A percentile compares a stretch with the other conserved stretches of the same genome.
Evolutionary conservation across 2,329 filamentous ascomycete genomes (phyloP).

Genomic region (Lecanicillium sp.): DNA sequence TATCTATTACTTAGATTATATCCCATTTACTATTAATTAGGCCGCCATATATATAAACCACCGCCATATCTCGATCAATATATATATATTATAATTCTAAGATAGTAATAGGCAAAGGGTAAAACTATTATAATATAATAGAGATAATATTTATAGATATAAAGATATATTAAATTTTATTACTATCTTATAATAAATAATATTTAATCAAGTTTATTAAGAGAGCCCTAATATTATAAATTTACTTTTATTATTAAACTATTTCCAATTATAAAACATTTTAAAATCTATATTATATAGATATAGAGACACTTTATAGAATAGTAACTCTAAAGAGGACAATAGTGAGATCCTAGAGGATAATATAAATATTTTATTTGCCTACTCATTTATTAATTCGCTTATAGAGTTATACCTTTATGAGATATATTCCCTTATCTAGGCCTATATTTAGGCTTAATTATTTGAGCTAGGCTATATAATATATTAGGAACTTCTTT

Average conservation of each 20-base stretch:
- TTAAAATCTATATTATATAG: constrained; percentile 19
- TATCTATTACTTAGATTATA: constrained; percentile 20
- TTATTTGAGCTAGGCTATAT: constrained; percentile 10
- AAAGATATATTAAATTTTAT: constrained; percentile 20
- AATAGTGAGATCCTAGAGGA: constrained; percentile 10
- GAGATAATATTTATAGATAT: constrained; percentile 11
- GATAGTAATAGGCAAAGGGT: constrained; percentile 22
- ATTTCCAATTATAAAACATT: constrained; percentile 38
- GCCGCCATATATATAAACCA: constrained; percentile 19
- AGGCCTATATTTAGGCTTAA: constrained; percentile 20
- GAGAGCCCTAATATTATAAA: constrained; percentile 30
- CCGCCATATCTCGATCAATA: constrained; percentile 19
- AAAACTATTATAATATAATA: constrained; percentile 17
- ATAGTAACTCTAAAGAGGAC: neutral
- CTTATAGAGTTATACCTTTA: constrained; percentile 8
- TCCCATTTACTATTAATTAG: constrained; percentile 27
- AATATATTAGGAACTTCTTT: constrained; percentile 12
- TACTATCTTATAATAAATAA: constrained; percentile 23
- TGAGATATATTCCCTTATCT: constrained; percentile 19
- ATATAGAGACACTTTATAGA: neutral
- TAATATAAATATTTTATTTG: constrained; percentile 15
- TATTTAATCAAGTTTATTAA: constrained; percentile 28
- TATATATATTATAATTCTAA: constrained; percentile 27
- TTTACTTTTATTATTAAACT: constrained; percentile 41
- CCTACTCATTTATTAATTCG: constrained; percentile 16